phyloP scores from a whole-genome alignment of 1,284 basidiomycete species.

The Ustilago sp. region DNA sequence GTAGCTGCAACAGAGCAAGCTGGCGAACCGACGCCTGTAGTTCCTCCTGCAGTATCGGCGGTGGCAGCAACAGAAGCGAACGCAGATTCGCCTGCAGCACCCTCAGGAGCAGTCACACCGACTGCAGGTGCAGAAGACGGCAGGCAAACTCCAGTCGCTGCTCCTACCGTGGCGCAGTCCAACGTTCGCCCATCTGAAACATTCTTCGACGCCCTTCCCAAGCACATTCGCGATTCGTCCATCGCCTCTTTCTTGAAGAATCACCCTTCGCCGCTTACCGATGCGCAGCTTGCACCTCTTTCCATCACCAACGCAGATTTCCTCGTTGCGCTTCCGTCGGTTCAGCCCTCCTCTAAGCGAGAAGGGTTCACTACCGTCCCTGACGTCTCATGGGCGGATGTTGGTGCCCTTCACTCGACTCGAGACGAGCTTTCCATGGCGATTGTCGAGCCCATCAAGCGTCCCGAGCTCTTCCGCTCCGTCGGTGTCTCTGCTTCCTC shows the following conservation, averaged over 20 bases:
- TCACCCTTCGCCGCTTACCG: constrained; percentile 83
- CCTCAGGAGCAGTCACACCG: constrained; percentile 19
- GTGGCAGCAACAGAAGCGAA: constrained; percentile 7
- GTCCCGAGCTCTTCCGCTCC: constrained; percentile 86
- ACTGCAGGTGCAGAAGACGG: constrained; percentile 22
- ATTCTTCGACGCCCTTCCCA: constrained; percentile 65
- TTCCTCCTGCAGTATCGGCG: constrained; percentile 1
- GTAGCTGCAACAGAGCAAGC: neutral
- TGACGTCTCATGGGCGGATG: constrained; percentile 92
- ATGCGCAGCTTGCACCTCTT: constrained; percentile 81
- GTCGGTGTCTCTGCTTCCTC: constrained; percentile 81
- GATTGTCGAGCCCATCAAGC: constrained; percentile 91
- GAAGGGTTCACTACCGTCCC: constrained; percentile 98
- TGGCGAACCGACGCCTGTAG: neutral
- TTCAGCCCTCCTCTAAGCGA: constrained; percentile 95
- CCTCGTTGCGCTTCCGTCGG: constrained; percentile 79
- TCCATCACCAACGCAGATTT: constrained; percentile 81
- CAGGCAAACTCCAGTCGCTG: constrained; percentile 11
- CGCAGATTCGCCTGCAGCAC: constrained; percentile 10
- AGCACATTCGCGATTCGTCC: constrained; percentile 74
- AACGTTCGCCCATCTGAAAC: constrained; percentile 46
- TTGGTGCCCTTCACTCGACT: constrained; percentile 88
- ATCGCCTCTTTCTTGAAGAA: constrained; percentile 89
- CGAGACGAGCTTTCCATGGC: constrained; percentile 96
- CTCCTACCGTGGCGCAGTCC: constrained; percentile 2